Base-by-base conservation (phyloP, 805 yeast species). In the Kodamaea nitidulidarum region DNA sequence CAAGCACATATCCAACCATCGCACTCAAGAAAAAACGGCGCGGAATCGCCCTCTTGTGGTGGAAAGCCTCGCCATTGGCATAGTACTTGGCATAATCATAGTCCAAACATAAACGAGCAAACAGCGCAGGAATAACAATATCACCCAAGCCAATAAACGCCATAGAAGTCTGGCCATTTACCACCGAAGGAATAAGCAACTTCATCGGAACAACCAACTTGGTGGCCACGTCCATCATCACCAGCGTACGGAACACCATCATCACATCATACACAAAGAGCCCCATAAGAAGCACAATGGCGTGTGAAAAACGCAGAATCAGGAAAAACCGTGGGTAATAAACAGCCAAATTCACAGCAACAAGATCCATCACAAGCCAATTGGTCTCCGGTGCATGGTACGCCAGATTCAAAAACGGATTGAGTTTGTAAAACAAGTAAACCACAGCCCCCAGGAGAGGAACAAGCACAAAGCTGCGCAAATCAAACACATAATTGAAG, bases 71-170 rank as follows among this genome's bases (percentile, higher is more conserved):
- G 9, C 41, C 35, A 7, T 14, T 34, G 18, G 33, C 14, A 35
- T 60, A 51, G 49, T 46, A 44, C 32, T 49, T 61, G 54, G 52
- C 68, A 21, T 72, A 55, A 56, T 81, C 88, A 52, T 61, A 80
- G 41, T 81, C 65, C 27, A 77, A 60, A 49, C 80, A 73, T 30
- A 80, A 56, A 2, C 81, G 58, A 9, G 76, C 61, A 40, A 77
- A 70, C 12, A 65, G 38, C 0, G 82, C 83, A 0, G 88, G 87
- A 10, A 80, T 56, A 2, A 76, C 76, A 38, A 83, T 70, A 53
- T 82, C 88, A 4, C 88, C 88, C 4, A 81, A 58, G 1, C 88
- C 88, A 7, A 82, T 56, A 36, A 80, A 53, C 4, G 73, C 60
- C 44, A 63, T 55, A 6, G 41, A 27, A 7, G 22, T 12, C 15